Conservation (phyloP, 2,329 filamentous ascomycete genomes). For the Coniochaeta pulveracea region DNA sequence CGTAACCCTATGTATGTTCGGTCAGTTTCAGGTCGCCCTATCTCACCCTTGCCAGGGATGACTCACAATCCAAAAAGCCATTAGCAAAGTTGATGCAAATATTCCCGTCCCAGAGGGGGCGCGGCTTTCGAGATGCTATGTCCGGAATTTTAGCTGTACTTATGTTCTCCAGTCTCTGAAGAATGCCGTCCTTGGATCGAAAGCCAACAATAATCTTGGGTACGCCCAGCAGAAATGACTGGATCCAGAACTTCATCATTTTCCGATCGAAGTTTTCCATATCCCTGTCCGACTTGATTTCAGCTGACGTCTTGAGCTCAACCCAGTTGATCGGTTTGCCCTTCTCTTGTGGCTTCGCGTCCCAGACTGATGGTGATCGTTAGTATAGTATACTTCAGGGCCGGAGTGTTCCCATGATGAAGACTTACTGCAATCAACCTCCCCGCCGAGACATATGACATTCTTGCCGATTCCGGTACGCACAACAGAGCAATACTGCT, state of each 20-base stretch:
- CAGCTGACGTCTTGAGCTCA: constrained; percentile 83
- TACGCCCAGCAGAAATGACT: constrained; percentile 88
- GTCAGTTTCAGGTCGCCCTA: constrained; percentile 3
- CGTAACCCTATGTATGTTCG: constrained; percentile 42
- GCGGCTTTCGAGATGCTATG: constrained; percentile 55
- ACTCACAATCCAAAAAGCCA: constrained; percentile 64
- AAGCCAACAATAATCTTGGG: constrained; percentile 89
- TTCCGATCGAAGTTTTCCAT: constrained; percentile 75
- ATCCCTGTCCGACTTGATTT: constrained; percentile 57
- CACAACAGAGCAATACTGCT: constrained; percentile 93
- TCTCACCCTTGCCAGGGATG: neutral
- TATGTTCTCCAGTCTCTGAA: constrained; percentile 65
- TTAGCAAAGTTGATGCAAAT: constrained; percentile 86
- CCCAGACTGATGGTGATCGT: constrained; percentile 55
- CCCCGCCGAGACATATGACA: constrained; percentile 72
- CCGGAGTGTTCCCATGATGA: constrained; percentile 6
- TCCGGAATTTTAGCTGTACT: constrained; percentile 70
- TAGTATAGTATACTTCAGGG: neutral
- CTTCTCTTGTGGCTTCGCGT: constrained; percentile 58
- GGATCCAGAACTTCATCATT: constrained; percentile 91
- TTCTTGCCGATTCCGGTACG: constrained; percentile 73
- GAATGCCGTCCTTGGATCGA: constrained; percentile 58
- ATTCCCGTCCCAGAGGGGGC: constrained; percentile 77
- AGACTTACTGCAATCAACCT: constrained; percentile 73
- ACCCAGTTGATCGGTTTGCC: constrained; percentile 77